Conservation (phyloP, 495 filamentous ascomycete genomes). For the Aspergillus heteromorphus region DNA sequence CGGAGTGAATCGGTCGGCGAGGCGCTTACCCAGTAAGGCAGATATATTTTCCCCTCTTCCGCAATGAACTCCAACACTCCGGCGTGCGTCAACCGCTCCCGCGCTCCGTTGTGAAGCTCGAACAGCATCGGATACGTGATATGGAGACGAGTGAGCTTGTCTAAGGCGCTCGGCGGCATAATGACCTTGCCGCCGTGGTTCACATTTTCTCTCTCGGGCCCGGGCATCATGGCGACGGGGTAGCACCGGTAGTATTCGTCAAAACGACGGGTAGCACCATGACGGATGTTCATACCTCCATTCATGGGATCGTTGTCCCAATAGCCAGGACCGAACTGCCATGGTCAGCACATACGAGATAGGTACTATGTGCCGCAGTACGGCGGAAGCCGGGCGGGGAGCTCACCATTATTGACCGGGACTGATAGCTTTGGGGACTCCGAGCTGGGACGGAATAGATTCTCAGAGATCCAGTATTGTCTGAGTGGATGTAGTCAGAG, state of each 20-base stretch:
- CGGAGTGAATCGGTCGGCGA: not conserved
- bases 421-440: not conserved
- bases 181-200: slow-evolving; percentile 98
- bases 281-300: slow-evolving; percentile 38
- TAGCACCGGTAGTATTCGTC: slow-evolving; percentile 98
- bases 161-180: slow-evolving; percentile 87
- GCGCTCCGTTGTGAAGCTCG: slow-evolving; percentile 83
- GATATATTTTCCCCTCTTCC: slow-evolving; percentile 92
- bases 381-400: not conserved
- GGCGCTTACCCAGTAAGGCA: slow-evolving; percentile 81
- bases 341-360: slow-evolving; percentile 15
- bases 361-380: not conserved
- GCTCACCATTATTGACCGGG: slow-evolving; percentile 25
- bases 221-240: slow-evolving; percentile 89
- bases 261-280: slow-evolving; percentile 59
- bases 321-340: slow-evolving; percentile 48
- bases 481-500: not conserved
- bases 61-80: slow-evolving; percentile 97
- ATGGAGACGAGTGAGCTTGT: slow-evolving; percentile 93
- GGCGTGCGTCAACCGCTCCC: slow-evolving; percentile 74
- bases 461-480: not conserved
- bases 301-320: slow-evolving; percentile 56
- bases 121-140: slow-evolving; percentile 98
- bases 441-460: not conserved
- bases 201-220: slow-evolving; percentile 79